Percentiles rank a stretch among this genome's conserved stretches.
These are phyloP conservation scores for Triadica sebifera DNA, from an alignment of 345 rosid species.

Conservation along the genomic window DNA sequence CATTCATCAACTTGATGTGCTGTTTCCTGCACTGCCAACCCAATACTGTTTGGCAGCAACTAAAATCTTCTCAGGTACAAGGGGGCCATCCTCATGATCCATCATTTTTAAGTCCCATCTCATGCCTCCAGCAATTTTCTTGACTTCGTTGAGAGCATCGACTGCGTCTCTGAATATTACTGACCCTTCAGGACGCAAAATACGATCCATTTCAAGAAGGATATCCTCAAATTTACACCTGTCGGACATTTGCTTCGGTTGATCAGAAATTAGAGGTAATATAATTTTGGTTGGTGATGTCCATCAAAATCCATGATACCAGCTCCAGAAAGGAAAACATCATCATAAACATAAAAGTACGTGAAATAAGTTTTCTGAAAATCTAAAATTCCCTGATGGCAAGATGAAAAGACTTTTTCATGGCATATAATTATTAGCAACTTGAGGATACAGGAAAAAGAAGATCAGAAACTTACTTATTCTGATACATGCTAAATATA, in stretches of 20 bases:
- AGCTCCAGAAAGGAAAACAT: not conserved
- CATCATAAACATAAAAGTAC: not conserved
- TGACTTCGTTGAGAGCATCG: constrained; percentile 69
- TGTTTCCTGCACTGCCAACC: constrained; percentile 67
- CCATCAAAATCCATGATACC: too few relatives aligned
- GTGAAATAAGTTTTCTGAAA: not conserved
- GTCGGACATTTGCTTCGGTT: constrained; percentile 5
- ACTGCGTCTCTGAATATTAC: constrained; percentile 82
- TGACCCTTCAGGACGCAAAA: constrained; percentile 83
- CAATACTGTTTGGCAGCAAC: constrained; percentile 80
- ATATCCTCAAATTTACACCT: constrained; percentile 85
- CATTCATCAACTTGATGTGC: constrained; percentile 38
- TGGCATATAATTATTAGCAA: too few relatives aligned
- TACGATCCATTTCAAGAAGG: constrained; percentile 87
- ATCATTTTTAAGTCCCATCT: constrained; percentile 87
- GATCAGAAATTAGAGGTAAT: constrained; percentile 8
- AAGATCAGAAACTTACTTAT: constrained; percentile 43
- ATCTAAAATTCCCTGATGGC: not conserved
- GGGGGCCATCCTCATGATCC: constrained; percentile 98
- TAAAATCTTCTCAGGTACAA: constrained; percentile 77
- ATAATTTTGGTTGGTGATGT: not conserved
- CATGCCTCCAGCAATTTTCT: constrained; percentile 68
- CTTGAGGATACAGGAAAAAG: not conserved
- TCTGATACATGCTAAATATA: constrained; percentile 70
- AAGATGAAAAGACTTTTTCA: too few relatives aligned